Evolutionary conservation across 192 early-diverging fungal species (phyloP), one percentile per base, ranked within the genome.

Genomic region (Linnemannia exigua): DNA sequence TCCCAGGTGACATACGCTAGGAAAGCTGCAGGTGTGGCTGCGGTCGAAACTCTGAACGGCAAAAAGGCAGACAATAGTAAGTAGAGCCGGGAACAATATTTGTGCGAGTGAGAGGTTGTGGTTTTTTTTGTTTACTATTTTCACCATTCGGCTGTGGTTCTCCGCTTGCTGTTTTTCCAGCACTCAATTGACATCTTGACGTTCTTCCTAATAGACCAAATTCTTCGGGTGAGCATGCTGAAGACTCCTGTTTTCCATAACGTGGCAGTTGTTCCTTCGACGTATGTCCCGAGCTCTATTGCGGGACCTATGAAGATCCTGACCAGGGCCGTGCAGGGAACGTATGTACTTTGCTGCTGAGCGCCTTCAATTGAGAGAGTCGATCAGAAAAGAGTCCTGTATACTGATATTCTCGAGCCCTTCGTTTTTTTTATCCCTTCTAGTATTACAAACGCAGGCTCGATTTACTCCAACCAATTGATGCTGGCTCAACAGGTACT

Each of bases 1-100:
- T 79, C 84, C 14, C 78, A 86, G 38, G 84, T 86, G 47, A 86
- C 84, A 0, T 86, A 77, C 73, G 84, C 84, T 0, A 72, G 84
- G 41, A 86, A 22, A 25, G 84, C 84, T 11, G 84, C 84, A 5
- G 84, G 48, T 47, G 1, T 66, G 20, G 84, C 84, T 33, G 84
- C 84, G 16, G 58, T 86, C 4, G 67, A 79, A 35, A 80, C 58
- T 1, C 58, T 86, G 67, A 80, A 86, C 37, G 84, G 84, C 54
- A 86, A 86, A 58, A 80, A 72, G 66, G 84, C 84, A 2, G 84
- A 86, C 33, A 79, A 86, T 28, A 68, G 84, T 86, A 79, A 63
- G 70, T 19, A 70, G n/a, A 9, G 8, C n/a, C 6, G 28, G 28
- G 6, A 17, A 33, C 44, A 72, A 47, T 0, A 47, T 28, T 47